Evolutionary conservation across 805 yeast genomes (phyloP).

Genomic region (Metschnikowia peoriensis): DNA sequence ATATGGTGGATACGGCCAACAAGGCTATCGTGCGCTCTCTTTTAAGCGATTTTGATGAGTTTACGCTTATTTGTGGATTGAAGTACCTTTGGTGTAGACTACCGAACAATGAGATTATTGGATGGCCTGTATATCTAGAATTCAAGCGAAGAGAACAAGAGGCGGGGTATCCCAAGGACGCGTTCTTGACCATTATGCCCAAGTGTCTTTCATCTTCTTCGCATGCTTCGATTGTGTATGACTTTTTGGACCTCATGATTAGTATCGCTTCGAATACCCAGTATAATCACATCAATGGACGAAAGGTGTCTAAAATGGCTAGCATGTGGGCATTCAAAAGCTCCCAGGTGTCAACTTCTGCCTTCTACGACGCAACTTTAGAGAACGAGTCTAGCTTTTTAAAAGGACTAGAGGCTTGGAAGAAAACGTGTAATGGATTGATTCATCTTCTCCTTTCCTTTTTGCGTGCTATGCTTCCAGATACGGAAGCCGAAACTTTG

Average conservation of each 20-base stretch:
- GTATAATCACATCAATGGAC: slow-evolving; percentile 73
- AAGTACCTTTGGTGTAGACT: slow-evolving; percentile 87
- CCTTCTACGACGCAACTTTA: slow-evolving; percentile 39
- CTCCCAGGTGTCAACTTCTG: slow-evolving; percentile 20
- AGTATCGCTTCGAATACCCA: slow-evolving; percentile 76
- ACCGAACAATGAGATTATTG: slow-evolving; percentile 75
- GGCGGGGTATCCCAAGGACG: slow-evolving; percentile 63
- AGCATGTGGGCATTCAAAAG: slow-evolving; percentile 80
- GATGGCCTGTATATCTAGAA: slow-evolving; percentile 79
- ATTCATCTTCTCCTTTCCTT: slow-evolving; percentile 78
- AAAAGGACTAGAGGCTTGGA: slow-evolving; percentile 75
- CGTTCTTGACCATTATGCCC: slow-evolving; percentile 82
- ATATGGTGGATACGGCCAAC: slow-evolving; percentile 32
- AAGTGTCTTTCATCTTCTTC: slow-evolving; percentile 78
- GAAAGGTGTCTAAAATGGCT: slow-evolving; percentile 77
- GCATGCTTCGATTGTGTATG: slow-evolving; percentile 87
- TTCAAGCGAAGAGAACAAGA: slow-evolving; percentile 65
- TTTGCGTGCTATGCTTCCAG: slow-evolving; percentile 73
- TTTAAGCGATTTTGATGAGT: slow-evolving; percentile 54
- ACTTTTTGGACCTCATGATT: slow-evolving; percentile 77
- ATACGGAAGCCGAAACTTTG: slow-evolving; percentile 54
- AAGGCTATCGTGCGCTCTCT: slow-evolving; percentile 43
- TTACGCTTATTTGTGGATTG: slow-evolving; percentile 67
- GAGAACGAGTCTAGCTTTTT: slow-evolving; percentile 44
- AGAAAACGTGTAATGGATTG: slow-evolving; percentile 80